A percentile compares a stretch with the other conserved stretches of the same genome.
Conservation (phyloP, 108 stramenopile genomes). For the Nitzschia sp. region DNA sequence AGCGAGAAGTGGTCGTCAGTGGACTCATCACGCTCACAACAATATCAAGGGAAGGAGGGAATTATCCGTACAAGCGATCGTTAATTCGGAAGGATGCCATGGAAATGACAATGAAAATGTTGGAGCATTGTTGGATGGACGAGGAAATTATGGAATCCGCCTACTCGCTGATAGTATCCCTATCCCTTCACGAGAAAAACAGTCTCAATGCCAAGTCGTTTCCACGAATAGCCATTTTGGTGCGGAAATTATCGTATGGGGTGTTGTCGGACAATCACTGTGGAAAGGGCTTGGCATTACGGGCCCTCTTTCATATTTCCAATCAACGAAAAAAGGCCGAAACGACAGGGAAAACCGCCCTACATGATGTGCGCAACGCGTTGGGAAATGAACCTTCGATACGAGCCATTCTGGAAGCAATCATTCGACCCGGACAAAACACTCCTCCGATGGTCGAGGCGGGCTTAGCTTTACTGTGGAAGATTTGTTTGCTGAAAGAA, state of each 20-base stretch:
- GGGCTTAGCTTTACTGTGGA: slow-evolving; percentile 25
- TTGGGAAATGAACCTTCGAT: neutral
- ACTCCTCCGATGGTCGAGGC: slow-evolving; percentile 13
- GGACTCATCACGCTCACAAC: slow-evolving; percentile 18
- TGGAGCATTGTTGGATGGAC: slow-evolving; percentile 14
- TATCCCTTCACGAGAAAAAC: slow-evolving; percentile 19
- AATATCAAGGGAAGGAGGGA: slow-evolving; percentile 2
- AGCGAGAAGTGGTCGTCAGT: slow-evolving; percentile 11
- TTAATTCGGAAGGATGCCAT: slow-evolving; percentile 19
- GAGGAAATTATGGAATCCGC: slow-evolving; percentile 5
- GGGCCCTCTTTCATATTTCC: slow-evolving; percentile 17
- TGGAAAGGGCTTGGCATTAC: slow-evolving; percentile 21
- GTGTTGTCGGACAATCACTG: neutral
- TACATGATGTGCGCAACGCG: slow-evolving; percentile 7
- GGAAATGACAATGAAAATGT: slow-evolving; percentile 16
- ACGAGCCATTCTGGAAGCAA: slow-evolving; percentile 2
- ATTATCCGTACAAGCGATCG: slow-evolving; percentile 15
- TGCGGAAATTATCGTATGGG: slow-evolving; percentile 5
- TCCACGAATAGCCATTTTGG: slow-evolving; percentile 3
- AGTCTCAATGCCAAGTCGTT: slow-evolving; percentile 20
- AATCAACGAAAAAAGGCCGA: slow-evolving; percentile 18
- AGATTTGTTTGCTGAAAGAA: slow-evolving; percentile 24
- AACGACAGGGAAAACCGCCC: slow-evolving; percentile 15
- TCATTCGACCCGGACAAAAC: neutral
- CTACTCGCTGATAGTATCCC: slow-evolving; percentile 11